Conservation (phyloP, 331 rosid species). For the Telfairia occidentalis region DNA sequence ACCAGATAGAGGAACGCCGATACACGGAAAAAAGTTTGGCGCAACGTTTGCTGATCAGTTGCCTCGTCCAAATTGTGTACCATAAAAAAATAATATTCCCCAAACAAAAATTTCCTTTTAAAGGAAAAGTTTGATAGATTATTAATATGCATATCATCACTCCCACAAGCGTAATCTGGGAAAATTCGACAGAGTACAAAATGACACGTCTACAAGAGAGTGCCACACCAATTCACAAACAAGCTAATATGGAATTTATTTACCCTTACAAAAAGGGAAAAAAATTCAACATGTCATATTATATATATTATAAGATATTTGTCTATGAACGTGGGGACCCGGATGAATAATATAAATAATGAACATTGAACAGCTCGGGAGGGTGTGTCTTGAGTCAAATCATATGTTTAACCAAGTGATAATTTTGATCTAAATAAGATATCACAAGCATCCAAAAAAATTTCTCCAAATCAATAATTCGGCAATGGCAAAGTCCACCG, state of each 20-base stretch:
- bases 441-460: background rate
- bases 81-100: background rate
- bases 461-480: background rate
- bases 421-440: background rate
- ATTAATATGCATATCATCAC: background rate
- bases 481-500: background rate
- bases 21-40: slow-evolving; percentile 19
- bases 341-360: background rate
- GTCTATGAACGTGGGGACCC: background rate
- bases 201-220: background rate
- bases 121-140: background rate
- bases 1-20: slow-evolving; percentile 21
- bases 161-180: background rate
- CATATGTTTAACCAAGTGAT: background rate
- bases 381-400: background rate
- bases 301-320: background rate
- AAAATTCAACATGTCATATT: background rate
- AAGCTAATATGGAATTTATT: background rate
- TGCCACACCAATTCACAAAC: background rate
- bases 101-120: background rate
- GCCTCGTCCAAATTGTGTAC: slow-evolving; percentile 43
- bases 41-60: slow-evolving; percentile 23
- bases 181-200: background rate
- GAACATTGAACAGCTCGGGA: too few relatives aligned
- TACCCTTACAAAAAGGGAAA: background rate